phyloP scores from a whole-genome alignment of 371 early-diverging fungal species.

The Mortierella sp. region DNA sequence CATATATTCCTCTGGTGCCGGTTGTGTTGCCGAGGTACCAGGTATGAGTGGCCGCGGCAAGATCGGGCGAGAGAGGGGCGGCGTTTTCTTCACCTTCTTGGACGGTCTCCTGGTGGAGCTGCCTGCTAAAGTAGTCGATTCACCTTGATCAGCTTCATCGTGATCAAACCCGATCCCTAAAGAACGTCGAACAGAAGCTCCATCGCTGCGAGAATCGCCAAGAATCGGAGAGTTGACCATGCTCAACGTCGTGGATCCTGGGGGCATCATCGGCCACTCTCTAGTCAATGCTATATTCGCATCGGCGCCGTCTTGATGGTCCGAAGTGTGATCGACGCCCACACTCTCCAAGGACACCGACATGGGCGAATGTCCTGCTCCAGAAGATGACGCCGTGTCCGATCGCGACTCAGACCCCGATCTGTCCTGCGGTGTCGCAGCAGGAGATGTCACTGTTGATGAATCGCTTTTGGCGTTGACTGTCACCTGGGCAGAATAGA shows the following conservation, averaged over 20 bases:
- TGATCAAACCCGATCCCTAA: background rate
- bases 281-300: background rate
- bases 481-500: conserved; percentile 6
- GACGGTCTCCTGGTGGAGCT: background rate
- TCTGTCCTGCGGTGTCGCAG: background rate
- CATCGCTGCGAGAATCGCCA: background rate
- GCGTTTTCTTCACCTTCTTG: background rate
- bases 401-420: background rate
- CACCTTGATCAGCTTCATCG: background rate
- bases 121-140: background rate
- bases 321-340: background rate
- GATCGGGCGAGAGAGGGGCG: background rate
- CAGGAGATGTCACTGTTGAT: background rate
- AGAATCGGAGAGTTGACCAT: background rate
- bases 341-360: background rate
- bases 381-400: background rate
- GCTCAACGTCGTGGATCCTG: background rate
- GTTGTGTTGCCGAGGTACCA: background rate
- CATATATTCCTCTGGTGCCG: background rate
- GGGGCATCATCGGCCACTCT: background rate
- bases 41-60: background rate
- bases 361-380: background rate
- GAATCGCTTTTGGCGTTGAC: background rate
- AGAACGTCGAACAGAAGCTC: background rate
- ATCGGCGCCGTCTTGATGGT: background rate